A percentile compares a stretch with the other conserved stretches of the same genome.
These are phyloP conservation scores for Fragaria vesca DNA, from an alignment of 306 rosid genomes.

Conservation along the genomic window DNA sequence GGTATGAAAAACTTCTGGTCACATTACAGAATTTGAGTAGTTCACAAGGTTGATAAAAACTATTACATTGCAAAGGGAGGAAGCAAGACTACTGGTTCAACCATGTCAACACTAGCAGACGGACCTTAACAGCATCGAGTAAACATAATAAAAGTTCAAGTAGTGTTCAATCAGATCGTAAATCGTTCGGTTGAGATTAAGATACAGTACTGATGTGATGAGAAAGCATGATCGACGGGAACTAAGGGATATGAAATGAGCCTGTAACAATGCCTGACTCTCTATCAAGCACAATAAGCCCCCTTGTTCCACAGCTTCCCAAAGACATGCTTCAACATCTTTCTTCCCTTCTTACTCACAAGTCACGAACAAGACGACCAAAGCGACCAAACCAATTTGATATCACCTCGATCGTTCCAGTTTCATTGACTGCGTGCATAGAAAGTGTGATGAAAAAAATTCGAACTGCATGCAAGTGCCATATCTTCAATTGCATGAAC, in stretches of 20 bases:
- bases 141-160: not conserved
- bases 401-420: no score
- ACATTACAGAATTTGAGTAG: not conserved
- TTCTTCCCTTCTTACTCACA: conserved; percentile 15
- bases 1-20: not conserved
- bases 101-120: not conserved
- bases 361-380: no score
- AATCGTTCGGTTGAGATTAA: not conserved
- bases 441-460: no score
- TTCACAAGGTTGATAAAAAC: not conserved
- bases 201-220: not conserved
- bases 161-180: not conserved
- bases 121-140: not conserved
- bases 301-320: conserved; percentile 42
- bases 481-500: no score
- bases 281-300: conserved; percentile 29
- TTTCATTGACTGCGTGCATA: no score
- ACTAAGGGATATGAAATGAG: conserved; percentile 18
- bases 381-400: no score
- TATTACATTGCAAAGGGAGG: no score
- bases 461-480: no score
- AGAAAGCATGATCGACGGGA: no score
- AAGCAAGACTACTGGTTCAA: not conserved
- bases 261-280: conserved; percentile 47
- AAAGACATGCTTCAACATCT: conserved; percentile 57